phyloP scores from a whole-genome alignment of 176 grass and related monocot genomes.

The Zoysia japonica region DNA sequence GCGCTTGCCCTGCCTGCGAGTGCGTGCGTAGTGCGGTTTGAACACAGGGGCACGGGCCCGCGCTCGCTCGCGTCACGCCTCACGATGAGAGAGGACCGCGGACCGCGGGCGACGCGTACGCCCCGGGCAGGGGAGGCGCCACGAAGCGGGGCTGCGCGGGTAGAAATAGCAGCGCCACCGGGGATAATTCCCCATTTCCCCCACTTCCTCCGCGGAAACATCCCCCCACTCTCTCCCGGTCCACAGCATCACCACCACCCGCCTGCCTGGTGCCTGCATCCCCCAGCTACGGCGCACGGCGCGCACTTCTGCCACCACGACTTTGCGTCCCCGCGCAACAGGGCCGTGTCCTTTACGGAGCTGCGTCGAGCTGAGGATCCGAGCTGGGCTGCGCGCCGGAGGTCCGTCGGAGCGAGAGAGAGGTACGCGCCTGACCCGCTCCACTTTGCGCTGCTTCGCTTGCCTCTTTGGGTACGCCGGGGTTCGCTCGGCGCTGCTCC shows the following conservation, averaged over 20 bases:
- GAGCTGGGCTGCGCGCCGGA: not conserved
- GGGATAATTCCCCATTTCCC: not conserved
- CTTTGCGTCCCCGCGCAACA: not conserved
- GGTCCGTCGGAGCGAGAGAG: conserved; percentile 20
- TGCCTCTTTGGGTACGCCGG: not conserved
- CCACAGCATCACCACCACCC: not conserved
- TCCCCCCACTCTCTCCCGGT: conserved; percentile 5
- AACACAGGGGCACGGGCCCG: conserved; percentile 14
- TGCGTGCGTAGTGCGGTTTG: too few relatives aligned
- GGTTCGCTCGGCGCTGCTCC: not conserved
- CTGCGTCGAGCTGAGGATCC: conserved; percentile 9
- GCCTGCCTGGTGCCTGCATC: not conserved
- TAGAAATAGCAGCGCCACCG: conserved; percentile 44
- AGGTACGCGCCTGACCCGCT: conserved; percentile 12
- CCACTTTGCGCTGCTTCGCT: not conserved
- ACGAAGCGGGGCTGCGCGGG: not conserved
- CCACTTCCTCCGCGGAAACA: conserved; percentile 24
- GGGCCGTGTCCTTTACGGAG: not conserved
- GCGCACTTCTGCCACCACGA: not conserved
- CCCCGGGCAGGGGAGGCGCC: not conserved
- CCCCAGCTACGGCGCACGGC: not conserved
- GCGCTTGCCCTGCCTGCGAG: too few relatives aligned
- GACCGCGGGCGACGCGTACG: conserved; percentile 47
- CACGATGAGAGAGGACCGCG: not conserved
- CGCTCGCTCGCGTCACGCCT: conserved; percentile 34